A percentile compares a stretch with the other conserved stretches of the same genome.
Conservation (phyloP, 2,329 filamentous ascomycete species). For the Xylariaceae sp. region DNA sequence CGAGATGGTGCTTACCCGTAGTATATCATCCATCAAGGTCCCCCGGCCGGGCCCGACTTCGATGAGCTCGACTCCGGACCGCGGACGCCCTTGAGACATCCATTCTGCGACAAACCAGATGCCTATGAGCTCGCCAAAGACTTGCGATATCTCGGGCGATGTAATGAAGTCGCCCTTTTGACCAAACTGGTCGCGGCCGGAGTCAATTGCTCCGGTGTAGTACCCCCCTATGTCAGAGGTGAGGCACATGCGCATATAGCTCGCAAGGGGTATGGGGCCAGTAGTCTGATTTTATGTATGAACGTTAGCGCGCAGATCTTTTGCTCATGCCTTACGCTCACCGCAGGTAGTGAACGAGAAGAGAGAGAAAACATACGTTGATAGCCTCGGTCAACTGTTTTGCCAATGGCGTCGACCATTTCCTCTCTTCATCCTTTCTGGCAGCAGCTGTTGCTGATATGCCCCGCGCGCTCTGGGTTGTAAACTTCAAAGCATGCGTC, state of each 20-base stretch:
- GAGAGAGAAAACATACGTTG: conserved; percentile 49
- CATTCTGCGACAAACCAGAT: conserved; percentile 96
- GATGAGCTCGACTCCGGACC: conserved; percentile 75
- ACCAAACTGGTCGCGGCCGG: conserved; percentile 83
- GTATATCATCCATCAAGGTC: conserved; percentile 93
- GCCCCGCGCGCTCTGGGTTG: conserved; percentile 17
- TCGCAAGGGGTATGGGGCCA: conserved; percentile 83
- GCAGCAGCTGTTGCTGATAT: conserved; percentile 26
- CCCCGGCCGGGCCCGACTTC: conserved; percentile 92
- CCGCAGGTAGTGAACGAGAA: too few species aligned
- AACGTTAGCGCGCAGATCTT: too few species aligned
- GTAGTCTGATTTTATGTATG: conserved; percentile 50
- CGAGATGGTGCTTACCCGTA: conserved; percentile 72
- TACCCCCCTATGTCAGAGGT: conserved; percentile 88
- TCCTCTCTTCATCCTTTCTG: conserved; percentile 39
- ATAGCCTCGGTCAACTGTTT: conserved; percentile 85
- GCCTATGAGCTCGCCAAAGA: conserved; percentile 91
- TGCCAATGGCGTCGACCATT: conserved; percentile 91
- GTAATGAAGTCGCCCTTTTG: conserved; percentile 91
- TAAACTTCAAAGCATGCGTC: conserved; percentile 14
- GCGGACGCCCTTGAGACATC: conserved; percentile 79
- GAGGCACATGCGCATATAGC: conserved; percentile 98
- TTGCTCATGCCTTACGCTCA: too few species aligned
- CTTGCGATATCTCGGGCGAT: conserved; percentile 92
- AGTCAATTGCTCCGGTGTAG: conserved; percentile 70